Conservation (phyloP, 495 filamentous ascomycete species). For the Trichoderma asperelloides region DNA sequence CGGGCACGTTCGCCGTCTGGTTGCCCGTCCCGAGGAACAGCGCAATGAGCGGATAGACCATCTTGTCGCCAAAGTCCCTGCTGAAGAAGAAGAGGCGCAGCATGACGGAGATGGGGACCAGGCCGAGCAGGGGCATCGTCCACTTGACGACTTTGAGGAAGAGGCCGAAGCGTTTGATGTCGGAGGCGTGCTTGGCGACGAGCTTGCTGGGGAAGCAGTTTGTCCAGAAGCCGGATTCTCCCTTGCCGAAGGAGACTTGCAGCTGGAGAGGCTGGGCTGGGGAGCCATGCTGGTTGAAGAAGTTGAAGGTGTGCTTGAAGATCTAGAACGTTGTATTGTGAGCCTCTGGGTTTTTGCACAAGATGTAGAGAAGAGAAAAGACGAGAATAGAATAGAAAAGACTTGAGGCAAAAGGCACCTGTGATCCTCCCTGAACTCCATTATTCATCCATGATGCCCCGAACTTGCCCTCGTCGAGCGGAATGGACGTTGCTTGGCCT, state of each 20-base stretch:
- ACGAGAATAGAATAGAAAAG: not conserved
- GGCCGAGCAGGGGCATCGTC: conserved; percentile 60
- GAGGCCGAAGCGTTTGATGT: conserved; percentile 56
- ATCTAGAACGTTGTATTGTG: conserved; percentile 28
- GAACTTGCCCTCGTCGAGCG: conserved; percentile 55
- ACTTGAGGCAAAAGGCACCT: conserved; percentile 19
- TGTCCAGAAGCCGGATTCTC: conserved; percentile 62
- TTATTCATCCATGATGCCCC: conserved; percentile 75
- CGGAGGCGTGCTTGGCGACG: conserved; percentile 49
- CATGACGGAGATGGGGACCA: conserved; percentile 64
- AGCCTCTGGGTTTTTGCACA: not conserved
- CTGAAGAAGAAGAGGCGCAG: conserved; percentile 64
- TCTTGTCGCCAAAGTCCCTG: conserved; percentile 62
- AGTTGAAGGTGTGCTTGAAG: conserved; percentile 75
- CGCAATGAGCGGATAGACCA: conserved; percentile 64
- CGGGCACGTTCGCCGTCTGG: conserved; percentile 66
- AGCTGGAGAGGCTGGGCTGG: conserved; percentile 61
- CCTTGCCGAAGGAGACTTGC: conserved; percentile 77
- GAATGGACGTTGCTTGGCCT: conserved; percentile 75
- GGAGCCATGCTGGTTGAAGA: conserved; percentile 62
- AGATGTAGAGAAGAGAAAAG: not conserved
- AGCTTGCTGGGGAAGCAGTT: conserved; percentile 70
- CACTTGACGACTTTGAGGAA: conserved; percentile 62
- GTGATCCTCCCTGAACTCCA: conserved; percentile 74
- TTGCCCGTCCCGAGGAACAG: conserved; percentile 76